Conservation (phyloP, 2,329 filamentous ascomycete species). For the Paecilomyces fulvus region DNA sequence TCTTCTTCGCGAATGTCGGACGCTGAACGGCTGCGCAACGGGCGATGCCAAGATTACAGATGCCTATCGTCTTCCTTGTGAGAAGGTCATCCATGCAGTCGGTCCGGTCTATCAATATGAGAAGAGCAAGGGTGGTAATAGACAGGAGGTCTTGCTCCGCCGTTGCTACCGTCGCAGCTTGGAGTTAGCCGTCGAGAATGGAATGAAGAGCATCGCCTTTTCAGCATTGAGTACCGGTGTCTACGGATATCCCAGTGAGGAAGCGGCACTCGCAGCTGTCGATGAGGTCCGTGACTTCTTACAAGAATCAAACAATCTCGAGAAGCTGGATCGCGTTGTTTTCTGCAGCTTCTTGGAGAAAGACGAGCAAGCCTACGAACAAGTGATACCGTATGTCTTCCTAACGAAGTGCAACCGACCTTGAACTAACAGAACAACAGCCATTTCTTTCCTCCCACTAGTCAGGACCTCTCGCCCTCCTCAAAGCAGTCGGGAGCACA, state of each 20-base stretch:
- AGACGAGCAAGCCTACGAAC: slow-evolving; percentile 65
- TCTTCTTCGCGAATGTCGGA: slow-evolving; percentile 63
- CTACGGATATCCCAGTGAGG: slow-evolving; percentile 72
- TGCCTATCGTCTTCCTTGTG: slow-evolving; percentile 66
- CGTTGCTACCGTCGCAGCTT: slow-evolving; percentile 65
- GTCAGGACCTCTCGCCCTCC: slow-evolving; percentile 20
- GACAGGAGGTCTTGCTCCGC: slow-evolving; percentile 40
- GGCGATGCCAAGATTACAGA: slow-evolving; percentile 76
- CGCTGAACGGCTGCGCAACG: slow-evolving; percentile 63
- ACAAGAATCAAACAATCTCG: slow-evolving; percentile 30
- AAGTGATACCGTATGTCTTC: slow-evolving; percentile 62
- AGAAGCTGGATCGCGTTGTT: slow-evolving; percentile 60
- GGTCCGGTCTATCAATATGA: slow-evolving; percentile 63
- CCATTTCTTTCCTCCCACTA: slow-evolving; percentile 41
- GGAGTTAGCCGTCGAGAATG: slow-evolving; percentile 59
- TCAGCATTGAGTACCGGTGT: slow-evolving; percentile 78
- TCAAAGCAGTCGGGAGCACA: slow-evolving; percentile 6
- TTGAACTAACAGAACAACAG: slow-evolving; percentile 21
- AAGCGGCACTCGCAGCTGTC: slow-evolving; percentile 66
- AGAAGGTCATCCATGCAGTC: slow-evolving; percentile 80
- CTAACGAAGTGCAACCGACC: background rate
- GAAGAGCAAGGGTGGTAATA: slow-evolving; percentile 24
- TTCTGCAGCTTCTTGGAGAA: slow-evolving; percentile 79
- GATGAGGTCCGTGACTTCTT: slow-evolving; percentile 51
- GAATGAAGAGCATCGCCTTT: slow-evolving; percentile 68